phyloP scores from a whole-genome alignment of 1,139 yeast species.

The Komagataea norvegica region DNA sequence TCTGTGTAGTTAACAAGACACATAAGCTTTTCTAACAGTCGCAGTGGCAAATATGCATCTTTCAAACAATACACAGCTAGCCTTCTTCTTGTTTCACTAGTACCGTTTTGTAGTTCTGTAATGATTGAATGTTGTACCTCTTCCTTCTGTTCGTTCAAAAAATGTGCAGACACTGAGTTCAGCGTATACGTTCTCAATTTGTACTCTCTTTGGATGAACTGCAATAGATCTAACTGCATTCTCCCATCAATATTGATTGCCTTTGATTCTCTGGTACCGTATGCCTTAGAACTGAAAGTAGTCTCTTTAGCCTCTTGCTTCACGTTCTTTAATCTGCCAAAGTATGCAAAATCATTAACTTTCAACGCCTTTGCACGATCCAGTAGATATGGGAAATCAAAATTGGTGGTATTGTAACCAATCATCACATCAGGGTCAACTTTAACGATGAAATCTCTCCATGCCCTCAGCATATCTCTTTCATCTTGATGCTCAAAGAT shows the following conservation, averaged over 20 bases:
- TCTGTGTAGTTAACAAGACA: slow-evolving; percentile 95
- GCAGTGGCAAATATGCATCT: slow-evolving; percentile 87
- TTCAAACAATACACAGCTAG: slow-evolving; percentile 95
- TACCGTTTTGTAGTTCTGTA: slow-evolving; percentile 91
- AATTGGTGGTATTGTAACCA: slow-evolving; percentile 92
- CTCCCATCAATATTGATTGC: slow-evolving; percentile 92
- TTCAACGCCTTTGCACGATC: slow-evolving; percentile 80
- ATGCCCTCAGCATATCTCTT: slow-evolving; percentile 72
- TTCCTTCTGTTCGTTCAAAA: slow-evolving; percentile 92
- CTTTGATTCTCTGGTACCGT: slow-evolving; percentile 92
- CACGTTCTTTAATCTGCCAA: slow-evolving; percentile 66
- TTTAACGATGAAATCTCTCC: slow-evolving; percentile 80
- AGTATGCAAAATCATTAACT: slow-evolving; percentile 70
- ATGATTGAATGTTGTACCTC: slow-evolving; percentile 97
- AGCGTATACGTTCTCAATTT: slow-evolving; percentile 91
- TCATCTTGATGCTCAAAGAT: slow-evolving; percentile 74
- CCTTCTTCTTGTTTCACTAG: slow-evolving; percentile 85
- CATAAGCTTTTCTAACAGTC: slow-evolving; percentile 89
- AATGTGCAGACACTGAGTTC: slow-evolving; percentile 93
- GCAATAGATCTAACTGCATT: slow-evolving; percentile 89
- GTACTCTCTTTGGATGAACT: slow-evolving; percentile 90
- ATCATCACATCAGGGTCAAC: slow-evolving; percentile 95
- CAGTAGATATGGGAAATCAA: slow-evolving; percentile 88
- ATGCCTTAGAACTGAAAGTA: slow-evolving; percentile 88
- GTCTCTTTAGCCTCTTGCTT: slow-evolving; percentile 79